A percentile compares a stretch with the other conserved stretches of the same genome.
Conservation (phyloP, 441 rosid species). For the Pelargonium fulgidum region DNA sequence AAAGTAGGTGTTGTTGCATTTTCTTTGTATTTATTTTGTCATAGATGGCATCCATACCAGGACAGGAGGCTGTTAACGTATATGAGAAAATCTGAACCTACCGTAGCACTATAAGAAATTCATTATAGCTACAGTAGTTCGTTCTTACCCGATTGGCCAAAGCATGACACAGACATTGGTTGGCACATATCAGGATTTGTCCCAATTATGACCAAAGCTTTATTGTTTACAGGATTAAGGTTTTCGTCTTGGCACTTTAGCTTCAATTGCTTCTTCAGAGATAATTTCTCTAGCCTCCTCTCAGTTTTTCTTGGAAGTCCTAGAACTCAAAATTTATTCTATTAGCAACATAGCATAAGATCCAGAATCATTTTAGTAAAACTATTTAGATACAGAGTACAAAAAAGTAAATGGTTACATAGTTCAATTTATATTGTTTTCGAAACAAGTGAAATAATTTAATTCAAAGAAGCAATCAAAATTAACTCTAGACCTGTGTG, state of each 20-base stretch:
- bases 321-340: conserved; percentile 24
- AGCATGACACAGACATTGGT: conserved; percentile 35
- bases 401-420: conserved; percentile 10
- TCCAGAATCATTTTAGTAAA: conserved; percentile 3
- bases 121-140: background rate
- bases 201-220: conserved; percentile 46
- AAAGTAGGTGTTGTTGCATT: conserved; percentile 2
- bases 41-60: background rate
- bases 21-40: background rate
- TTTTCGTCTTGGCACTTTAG: conserved; percentile 84
- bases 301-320: conserved; percentile 53
- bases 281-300: conserved; percentile 55
- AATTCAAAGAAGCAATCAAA: conserved; percentile 19
- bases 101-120: background rate
- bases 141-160: conserved; percentile 43
- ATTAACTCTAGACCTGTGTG: conserved; percentile 55
- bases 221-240: conserved; percentile 39
- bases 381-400: background rate
- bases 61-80: background rate
- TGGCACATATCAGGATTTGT: conserved; percentile 39
- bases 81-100: background rate
- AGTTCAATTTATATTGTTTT: background rate
- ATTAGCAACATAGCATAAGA: conserved; percentile 17
- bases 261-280: conserved; percentile 85
- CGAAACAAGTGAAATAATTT: conserved; percentile 12